Evolutionary conservation across 192 early-diverging fungal genomes (phyloP), one percentile per base, ranked within the genome.

Genomic region (Coemansia sp.): DNA sequence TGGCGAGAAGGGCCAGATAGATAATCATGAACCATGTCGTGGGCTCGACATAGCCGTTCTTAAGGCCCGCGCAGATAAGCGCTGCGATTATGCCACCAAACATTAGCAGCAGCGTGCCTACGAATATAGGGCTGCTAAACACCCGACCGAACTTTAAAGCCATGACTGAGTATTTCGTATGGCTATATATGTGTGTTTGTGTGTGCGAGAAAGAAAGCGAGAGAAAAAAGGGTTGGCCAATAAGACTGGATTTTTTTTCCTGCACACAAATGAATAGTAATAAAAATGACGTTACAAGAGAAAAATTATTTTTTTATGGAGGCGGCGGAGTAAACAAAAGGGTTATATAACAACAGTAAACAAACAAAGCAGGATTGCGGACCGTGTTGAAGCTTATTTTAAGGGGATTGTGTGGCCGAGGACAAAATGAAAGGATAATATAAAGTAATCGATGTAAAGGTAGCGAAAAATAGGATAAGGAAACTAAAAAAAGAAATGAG

Each of bases 1-100:
- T 11, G 10, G 66, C 66, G 16, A 83, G 61, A 36, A 69, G 11
- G 22, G 64, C 40, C 40, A 77, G 61, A 30, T 77, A 83, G 16
- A 65, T 68, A 31, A 77, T 68, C 62, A 77, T 73, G 51, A 83
- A 77, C 80, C 80, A 83, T 63, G 80, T 83, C 5, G 71, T 72
- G 32, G 69, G 62, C 45, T 48, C 68, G 18, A 83, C 63, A 50
- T 83, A 75, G 11, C 62, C 40, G 16, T 66, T 45, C 63, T 83
- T 74, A 28, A 77, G 34, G 17, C 69, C 62, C 17, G 75, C 83
- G 54, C 83, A 76, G 4, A 75, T 70, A 20, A 82, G 28, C 18
- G 67, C 56, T 14, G 72, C 65, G 0, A 73, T 45, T 38, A 77
- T 48, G 4, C 83, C 83, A 2, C 61, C 75, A 16, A 76, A 66